Evolutionary conservation across 1,284 basidiomycete genomes (phyloP).

Genomic region (Cryptococcus wingfieldii): DNA sequence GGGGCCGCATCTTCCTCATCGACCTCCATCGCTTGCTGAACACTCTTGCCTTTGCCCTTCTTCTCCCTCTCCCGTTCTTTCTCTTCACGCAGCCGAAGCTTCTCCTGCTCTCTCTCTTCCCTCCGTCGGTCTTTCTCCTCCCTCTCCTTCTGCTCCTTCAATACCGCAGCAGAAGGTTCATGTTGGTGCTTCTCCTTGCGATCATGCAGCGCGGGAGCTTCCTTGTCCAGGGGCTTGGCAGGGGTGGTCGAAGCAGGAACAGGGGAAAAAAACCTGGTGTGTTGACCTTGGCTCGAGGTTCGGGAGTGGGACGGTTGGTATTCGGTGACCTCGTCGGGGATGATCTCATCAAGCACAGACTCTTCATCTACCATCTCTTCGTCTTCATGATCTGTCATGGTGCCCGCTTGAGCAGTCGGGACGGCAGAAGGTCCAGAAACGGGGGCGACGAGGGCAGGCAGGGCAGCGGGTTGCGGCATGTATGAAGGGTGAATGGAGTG

Average conservation of each 20-base stretch:
- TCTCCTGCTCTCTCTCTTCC: not conserved
- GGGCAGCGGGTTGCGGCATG: not conserved
- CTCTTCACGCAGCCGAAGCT: not conserved
- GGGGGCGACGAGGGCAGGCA: not conserved
- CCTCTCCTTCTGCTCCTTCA: conserved; percentile 1
- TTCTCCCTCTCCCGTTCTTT: not conserved
- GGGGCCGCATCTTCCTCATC: conserved; percentile 6
- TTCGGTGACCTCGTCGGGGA: not conserved
- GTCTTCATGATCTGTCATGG: conserved; percentile 5
- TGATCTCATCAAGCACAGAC: conserved; percentile 10
- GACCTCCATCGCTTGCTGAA: not conserved
- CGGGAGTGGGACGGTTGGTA: not conserved
- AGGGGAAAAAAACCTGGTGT: not conserved
- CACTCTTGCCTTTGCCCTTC: too few species aligned
- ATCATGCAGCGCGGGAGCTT: conserved; percentile 9
- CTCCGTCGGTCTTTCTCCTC: conserved; percentile 6
- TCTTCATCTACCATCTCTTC: conserved; percentile 19
- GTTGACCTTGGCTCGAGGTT: not conserved
- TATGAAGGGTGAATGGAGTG: not conserved
- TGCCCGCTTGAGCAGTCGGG: not conserved
- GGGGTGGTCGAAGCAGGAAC: conserved; percentile 17
- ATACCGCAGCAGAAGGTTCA: conserved; percentile 2
- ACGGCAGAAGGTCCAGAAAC: not conserved
- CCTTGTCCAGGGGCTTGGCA: conserved; percentile 8
- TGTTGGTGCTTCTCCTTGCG: conserved; percentile 15